phyloP scores from a whole-genome alignment of 257 asterid genomes.

The Solanum virginianum region DNA sequence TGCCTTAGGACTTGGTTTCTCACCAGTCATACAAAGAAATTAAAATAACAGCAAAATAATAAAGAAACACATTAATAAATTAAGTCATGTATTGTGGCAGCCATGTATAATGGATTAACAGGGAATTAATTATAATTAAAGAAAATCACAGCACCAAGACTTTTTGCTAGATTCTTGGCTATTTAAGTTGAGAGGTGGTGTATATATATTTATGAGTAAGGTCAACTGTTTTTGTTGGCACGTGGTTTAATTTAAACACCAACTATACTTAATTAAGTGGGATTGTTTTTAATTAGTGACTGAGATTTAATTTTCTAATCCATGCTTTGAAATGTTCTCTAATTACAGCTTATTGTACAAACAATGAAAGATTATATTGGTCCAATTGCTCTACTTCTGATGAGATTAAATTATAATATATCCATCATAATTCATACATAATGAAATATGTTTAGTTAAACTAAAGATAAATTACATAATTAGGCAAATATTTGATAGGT shows the following conservation, averaged over 20 bases:
- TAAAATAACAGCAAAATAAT: not conserved
- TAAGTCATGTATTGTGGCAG: not conserved
- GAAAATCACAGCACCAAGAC: not conserved
- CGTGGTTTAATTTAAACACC: not conserved
- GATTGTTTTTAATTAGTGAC: not conserved
- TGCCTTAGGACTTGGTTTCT: not conserved
- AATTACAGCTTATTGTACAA: not conserved
- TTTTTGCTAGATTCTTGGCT: slow-evolving; percentile 1
- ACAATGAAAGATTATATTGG: not conserved
- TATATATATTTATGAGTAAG: not conserved
- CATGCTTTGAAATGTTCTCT: not conserved
- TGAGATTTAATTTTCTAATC: not conserved
- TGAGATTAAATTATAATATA: no score
- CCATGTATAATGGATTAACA: not conserved
- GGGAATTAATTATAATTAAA: not conserved
- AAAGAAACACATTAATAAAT: not conserved
- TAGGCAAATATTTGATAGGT: no score
- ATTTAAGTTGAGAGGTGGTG: not conserved
- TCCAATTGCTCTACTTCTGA: no score
- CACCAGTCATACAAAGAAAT: not conserved
- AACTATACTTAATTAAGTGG: not conserved
- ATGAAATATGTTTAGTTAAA: no score
- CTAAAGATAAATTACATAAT: no score
- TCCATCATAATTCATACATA: no score
- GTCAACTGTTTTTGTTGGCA: not conserved